Evolutionary conservation across 148 eudicot species (phyloP).

Genomic region (Pharnaceum exiguum): DNA sequence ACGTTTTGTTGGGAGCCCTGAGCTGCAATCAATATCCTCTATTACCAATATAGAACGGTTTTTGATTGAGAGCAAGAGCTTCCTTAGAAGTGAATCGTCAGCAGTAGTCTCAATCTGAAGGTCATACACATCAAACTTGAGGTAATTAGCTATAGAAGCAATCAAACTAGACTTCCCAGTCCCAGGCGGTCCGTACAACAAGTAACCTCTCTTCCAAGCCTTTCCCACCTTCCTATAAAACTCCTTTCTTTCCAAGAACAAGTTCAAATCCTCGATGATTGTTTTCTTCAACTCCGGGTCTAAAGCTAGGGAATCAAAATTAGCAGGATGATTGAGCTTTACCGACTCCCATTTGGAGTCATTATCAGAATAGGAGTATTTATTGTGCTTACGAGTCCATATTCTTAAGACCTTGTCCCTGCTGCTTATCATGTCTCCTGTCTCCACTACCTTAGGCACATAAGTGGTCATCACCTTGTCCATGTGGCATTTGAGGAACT

Average conservation of each 20-base stretch:
- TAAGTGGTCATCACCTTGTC: no score
- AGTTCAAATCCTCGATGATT: slow-evolving; percentile 26
- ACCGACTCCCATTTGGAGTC: no score
- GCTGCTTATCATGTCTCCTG: no score
- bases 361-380: no score
- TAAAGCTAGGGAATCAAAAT: no score
- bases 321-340: no score
- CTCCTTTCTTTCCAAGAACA: slow-evolving; percentile 30
- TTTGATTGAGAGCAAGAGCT: slow-evolving; percentile 17
- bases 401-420: no score
- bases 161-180: slow-evolving; percentile 42
- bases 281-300: slow-evolving; percentile 17
- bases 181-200: no score
- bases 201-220: no score
- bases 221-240: slow-evolving; percentile 26
- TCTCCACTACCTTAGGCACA: no score
- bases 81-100: slow-evolving; percentile 17
- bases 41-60: slow-evolving; percentile 35
- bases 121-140: slow-evolving; percentile 40
- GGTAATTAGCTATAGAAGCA: slow-evolving; percentile 39
- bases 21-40: slow-evolving; percentile 38
- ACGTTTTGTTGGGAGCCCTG: not conserved
- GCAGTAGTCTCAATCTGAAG: slow-evolving; percentile 21
- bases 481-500: no score
- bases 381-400: no score